phyloP scores from a whole-genome alignment of 768 basidiomycete genomes.

The Termitomyces eurrhizus region DNA sequence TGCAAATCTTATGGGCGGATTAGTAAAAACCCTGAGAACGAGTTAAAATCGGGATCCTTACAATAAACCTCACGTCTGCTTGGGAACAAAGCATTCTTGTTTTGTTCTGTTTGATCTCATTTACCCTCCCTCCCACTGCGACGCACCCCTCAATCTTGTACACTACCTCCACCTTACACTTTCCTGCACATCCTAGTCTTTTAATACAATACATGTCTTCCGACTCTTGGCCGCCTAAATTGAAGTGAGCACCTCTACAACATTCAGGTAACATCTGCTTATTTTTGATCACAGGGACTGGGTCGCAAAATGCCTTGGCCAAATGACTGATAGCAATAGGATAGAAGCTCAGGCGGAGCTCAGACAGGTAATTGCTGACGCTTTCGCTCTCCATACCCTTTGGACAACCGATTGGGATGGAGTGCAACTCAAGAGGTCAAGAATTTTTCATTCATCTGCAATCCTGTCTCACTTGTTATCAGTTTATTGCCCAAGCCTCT shows the following conservation, averaged over 20 bases:
- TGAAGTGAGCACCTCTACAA: conserved; percentile 50
- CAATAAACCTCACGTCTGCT: no score
- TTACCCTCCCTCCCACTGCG: neutral
- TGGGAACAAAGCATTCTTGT: neutral
- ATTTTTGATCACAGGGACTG: conserved; percentile 62
- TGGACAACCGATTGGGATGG: conserved; percentile 95
- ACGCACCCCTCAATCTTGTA: neutral
- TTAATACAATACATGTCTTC: conserved; percentile 49
- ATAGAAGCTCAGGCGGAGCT: conserved; percentile 89
- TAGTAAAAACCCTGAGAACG: neutral
- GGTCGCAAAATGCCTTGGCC: conserved; percentile 90
- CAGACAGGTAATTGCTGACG: conserved; percentile 94
- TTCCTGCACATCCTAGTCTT: neutral
- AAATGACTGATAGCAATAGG: conserved; percentile 87
- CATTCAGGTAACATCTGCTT: conserved; percentile 10
- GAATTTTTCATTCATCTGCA: conserved; percentile 8
- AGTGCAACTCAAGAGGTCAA: conserved; percentile 82
- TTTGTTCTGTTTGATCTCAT: neutral
- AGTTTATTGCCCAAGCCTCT: conserved; percentile 55
- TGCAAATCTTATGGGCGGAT: no score
- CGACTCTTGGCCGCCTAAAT: conserved; percentile 76
- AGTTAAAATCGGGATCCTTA: neutral
- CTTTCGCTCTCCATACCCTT: conserved; percentile 78
- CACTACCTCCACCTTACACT: neutral
- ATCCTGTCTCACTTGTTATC: conserved; percentile 14